Conservation (phyloP, 1,284 basidiomycete species). For the Naganishia sp. region DNA sequence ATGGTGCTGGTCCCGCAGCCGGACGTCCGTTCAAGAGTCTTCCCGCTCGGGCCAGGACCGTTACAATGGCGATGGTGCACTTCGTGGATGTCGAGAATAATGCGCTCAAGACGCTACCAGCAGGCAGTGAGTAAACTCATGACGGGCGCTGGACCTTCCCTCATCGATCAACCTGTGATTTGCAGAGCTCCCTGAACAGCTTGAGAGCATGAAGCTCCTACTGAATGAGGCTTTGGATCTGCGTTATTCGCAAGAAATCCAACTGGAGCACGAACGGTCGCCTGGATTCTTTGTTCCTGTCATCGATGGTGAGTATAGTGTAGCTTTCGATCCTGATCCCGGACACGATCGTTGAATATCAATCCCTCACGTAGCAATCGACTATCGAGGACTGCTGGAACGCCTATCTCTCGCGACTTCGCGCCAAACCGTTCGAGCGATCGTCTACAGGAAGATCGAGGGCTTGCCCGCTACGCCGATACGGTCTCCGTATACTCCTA, state of each 20-base stretch:
- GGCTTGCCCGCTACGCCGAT: constrained; percentile 11
- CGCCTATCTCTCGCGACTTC: constrained; percentile 3
- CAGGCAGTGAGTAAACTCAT: constrained; percentile 2
- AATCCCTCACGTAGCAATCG: constrained; percentile 5
- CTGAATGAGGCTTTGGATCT: constrained; percentile 21
- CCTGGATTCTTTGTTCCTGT: constrained; percentile 24
- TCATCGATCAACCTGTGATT: background rate
- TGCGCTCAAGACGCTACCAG: background rate
- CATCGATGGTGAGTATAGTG: constrained; percentile 4
- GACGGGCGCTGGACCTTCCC: background rate
- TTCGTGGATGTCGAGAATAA: background rate
- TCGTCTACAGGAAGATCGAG: constrained; percentile 16
- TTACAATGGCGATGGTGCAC: background rate
- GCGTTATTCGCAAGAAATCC: constrained; percentile 22
- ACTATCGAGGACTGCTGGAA: constrained; percentile 19
- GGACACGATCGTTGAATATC: background rate
- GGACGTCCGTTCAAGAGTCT: constrained; percentile 5
- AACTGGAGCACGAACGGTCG: constrained; percentile 14
- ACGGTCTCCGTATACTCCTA: background rate
- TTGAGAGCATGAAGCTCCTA: constrained; percentile 12
- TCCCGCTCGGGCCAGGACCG: background rate
- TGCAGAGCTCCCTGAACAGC: constrained; percentile 8
- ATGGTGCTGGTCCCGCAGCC: background rate
- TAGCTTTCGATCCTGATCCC: no score
- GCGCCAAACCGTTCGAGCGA: constrained; percentile 8